These are phyloP conservation scores for Lachnellula willkommii DNA, from an alignment of 2,329 filamentous ascomycete genomes.

Conservation along the genomic window DNA sequence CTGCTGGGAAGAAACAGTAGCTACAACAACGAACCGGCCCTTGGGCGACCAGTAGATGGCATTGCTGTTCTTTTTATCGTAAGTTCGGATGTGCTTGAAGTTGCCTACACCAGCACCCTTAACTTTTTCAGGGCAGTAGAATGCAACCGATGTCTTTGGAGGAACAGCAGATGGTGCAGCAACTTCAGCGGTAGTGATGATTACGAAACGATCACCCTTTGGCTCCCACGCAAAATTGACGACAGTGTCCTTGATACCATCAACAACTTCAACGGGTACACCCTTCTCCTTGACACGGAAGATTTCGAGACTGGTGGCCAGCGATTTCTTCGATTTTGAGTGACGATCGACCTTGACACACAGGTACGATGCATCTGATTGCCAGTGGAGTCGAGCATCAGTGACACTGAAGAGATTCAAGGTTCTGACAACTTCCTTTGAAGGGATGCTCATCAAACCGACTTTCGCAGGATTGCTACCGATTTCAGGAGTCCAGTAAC, in stretches of 20 bases:
- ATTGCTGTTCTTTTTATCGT: slow-evolving; percentile 99
- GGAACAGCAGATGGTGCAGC: slow-evolving; percentile 71
- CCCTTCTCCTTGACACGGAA: slow-evolving; percentile 98
- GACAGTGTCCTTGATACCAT: slow-evolving; percentile 95
- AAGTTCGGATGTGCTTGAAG: slow-evolving; percentile 91
- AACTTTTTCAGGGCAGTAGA: slow-evolving; percentile 94
- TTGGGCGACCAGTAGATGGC: slow-evolving; percentile 98
- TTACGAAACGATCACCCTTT: slow-evolving; percentile 93
- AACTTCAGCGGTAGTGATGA: slow-evolving; percentile 90
- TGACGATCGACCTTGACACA: slow-evolving; percentile 99
- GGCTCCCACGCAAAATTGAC: slow-evolving; percentile 99
- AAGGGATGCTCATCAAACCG: slow-evolving; percentile 90
- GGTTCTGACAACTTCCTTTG: slow-evolving; percentile 88
- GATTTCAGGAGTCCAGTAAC: slow-evolving; percentile 98
- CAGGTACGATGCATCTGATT: slow-evolving; percentile 87
- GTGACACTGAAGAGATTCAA: slow-evolving; percentile 97
- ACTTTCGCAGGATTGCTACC: slow-evolving; percentile 98
- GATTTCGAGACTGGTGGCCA: slow-evolving; percentile 95
- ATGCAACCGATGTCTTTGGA: slow-evolving; percentile 90
- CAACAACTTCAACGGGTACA: slow-evolving; percentile 95
- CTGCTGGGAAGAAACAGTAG: slow-evolving; percentile 86
- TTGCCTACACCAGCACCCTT: slow-evolving; percentile 79
- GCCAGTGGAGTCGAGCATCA: slow-evolving; percentile 98
- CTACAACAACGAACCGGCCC: slow-evolving; percentile 90
- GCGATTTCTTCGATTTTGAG: slow-evolving; percentile 98